A percentile compares a stretch with the other conserved stretches of the same genome.
Conservation (phyloP, 1,139 yeast species). For the Sugiyamaella xylanicola region DNA sequence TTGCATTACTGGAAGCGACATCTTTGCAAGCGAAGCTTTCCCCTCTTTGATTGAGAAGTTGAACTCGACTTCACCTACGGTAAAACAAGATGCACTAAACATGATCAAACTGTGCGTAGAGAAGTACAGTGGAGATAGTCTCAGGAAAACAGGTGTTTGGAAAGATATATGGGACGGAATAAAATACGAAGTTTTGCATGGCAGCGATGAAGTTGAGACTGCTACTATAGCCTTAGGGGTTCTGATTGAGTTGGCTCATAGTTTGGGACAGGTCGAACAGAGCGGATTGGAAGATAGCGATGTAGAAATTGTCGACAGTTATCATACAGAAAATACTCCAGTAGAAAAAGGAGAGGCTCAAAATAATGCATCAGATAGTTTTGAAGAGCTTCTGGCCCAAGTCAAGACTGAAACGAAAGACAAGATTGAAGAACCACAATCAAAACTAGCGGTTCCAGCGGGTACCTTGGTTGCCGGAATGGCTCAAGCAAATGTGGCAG, state of each 20-base stretch:
- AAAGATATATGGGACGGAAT: slow-evolving; percentile 81
- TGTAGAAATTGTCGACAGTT: slow-evolving; percentile 16
- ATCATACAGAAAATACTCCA: slow-evolving; percentile 9
- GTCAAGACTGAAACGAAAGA: slow-evolving; percentile 60
- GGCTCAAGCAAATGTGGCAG: slow-evolving; percentile 48
- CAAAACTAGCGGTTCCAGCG: slow-evolving; percentile 49
- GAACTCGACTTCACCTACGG: slow-evolving; percentile 75
- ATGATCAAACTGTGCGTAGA: slow-evolving; percentile 62
- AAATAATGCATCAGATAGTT: slow-evolving; percentile 10
- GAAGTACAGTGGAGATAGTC: slow-evolving; percentile 48
- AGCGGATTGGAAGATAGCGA: slow-evolving; percentile 5
- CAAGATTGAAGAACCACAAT: slow-evolving; percentile 52
- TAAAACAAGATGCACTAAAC: slow-evolving; percentile 72
- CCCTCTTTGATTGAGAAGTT: slow-evolving; percentile 81
- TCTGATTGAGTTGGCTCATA: slow-evolving; percentile 48
- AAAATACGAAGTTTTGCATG: slow-evolving; percentile 83
- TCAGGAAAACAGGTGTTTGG: slow-evolving; percentile 51
- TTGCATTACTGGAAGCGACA: slow-evolving; percentile 61
- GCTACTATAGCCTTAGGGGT: slow-evolving; percentile 52
- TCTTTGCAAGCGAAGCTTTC: slow-evolving; percentile 72
- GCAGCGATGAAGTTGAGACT: slow-evolving; percentile 54
- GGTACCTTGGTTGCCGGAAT: slow-evolving; percentile 51
- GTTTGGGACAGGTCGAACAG: slow-evolving; percentile 37
- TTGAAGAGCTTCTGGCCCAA: slow-evolving; percentile 35
- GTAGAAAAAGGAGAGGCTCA: slow-evolving; percentile 7